These are phyloP conservation scores for Solanum virginianum DNA, from an alignment of 257 asterid species.

Conservation along the genomic window DNA sequence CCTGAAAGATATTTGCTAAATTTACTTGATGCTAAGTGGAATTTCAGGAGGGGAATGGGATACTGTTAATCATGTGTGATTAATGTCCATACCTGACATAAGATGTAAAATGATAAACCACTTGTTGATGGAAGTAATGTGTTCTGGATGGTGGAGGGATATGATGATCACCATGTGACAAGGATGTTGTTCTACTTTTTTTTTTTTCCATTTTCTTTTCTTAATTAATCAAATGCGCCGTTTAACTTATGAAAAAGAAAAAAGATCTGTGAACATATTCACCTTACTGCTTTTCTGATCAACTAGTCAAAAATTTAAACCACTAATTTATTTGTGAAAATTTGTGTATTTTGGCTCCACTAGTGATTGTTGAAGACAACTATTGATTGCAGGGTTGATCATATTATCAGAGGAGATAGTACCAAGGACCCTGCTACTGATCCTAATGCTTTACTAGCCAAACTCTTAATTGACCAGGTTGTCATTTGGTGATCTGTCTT, in stretches of 20 bases:
- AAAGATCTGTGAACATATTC: background rate
- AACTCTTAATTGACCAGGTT: conserved; percentile 74
- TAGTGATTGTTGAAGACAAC: background rate
- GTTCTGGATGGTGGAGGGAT: background rate
- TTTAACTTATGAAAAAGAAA: background rate
- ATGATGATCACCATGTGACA: background rate
- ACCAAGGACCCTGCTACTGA: conserved; percentile 58
- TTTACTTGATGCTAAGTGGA: background rate
- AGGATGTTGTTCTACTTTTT: background rate
- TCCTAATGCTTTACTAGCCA: conserved; percentile 68
- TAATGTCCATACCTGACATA: background rate
- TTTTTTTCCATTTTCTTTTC: background rate
- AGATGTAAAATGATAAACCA: background rate
- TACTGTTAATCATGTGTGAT: background rate
- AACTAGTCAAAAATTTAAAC: background rate
- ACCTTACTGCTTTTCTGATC: background rate
- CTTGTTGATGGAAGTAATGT: background rate
- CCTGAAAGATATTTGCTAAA: background rate
- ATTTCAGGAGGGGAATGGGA: background rate
- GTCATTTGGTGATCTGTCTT: background rate
- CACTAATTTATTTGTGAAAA: background rate
- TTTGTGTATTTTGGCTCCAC: background rate
- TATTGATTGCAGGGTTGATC: conserved; percentile 55
- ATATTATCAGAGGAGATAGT: conserved; percentile 71
- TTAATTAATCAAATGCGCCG: background rate